Base-by-base conservation (phyloP, 208 protist species). In the Leishmania braziliensis region DNA sequence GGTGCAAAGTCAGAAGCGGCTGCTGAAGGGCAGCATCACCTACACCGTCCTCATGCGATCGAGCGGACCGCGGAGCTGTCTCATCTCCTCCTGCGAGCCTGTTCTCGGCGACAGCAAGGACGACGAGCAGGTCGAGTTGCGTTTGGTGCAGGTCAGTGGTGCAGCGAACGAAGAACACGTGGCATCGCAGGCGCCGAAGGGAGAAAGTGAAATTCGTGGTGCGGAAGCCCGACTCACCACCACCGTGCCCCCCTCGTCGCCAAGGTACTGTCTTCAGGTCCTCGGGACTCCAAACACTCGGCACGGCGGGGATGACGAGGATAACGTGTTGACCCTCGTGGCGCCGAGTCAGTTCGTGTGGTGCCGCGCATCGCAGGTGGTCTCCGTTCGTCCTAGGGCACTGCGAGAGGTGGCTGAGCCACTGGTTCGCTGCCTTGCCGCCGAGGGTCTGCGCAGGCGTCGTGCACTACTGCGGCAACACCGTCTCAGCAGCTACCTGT, bases 1-100 rank as follows among this genome's bases (percentile, higher is more conserved):
- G 43, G 93, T 98, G 73, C 92, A 93, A 80, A 91, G 92, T 75
- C 88, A 95, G 66, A 94, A 92, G 76, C 86, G 92, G 9, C 68
- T 96, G 23, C 71, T 98, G 39, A 91, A 92, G 80, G 95, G 95
- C 20, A 92, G 85, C 81, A 93, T 98, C 60, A 93, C 93, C 2
- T 98, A 98, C 86, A 88, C 86, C 5, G 78, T 95, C 16, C 80
- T 94, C 18, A 90, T 88, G 70, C 87, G 82, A 50, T 87, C 80
- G 46, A 88, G 88, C 58, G 86, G 86, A 3, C 90, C 88, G 51
- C 83, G 93, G 43, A 96, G 92, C 78, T 75, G 85, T 58, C 88
- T 95, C 69, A 84, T 95, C n/a, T 90, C 89, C 81, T 85, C 85
- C n/a, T 78, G 69, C 26, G 84, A 89, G 62, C 81, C 79, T 1